Evolutionary conservation across 176 grass and related monocot genomes (phyloP).

Genomic region (Rhynchospora pubera): DNA sequence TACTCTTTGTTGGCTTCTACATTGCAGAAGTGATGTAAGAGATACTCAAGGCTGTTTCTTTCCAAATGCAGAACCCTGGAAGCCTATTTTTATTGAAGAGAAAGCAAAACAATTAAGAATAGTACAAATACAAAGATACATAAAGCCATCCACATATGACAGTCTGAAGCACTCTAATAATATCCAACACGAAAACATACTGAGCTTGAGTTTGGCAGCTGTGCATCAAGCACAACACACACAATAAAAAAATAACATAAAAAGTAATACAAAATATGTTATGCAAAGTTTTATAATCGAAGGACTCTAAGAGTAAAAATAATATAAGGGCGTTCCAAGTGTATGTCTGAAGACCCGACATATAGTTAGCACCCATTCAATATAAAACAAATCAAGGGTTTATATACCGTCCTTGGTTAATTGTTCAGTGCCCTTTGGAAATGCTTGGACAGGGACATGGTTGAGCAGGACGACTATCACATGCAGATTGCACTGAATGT

Average conservation of each 20-base stretch:
- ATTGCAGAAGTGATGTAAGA: constrained; percentile 78
- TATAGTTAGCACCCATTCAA: not conserved
- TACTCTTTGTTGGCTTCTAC: constrained; percentile 90
- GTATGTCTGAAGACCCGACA: not conserved
- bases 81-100: constrained; percentile 47
- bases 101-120: constrained; percentile 4
- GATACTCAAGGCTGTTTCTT: constrained; percentile 80
- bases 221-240: not conserved
- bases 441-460: not conserved
- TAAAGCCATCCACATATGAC: not conserved
- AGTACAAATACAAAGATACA: not conserved
- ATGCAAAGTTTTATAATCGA: not conserved
- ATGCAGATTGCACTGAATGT: not conserved
- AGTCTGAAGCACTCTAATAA: not conserved
- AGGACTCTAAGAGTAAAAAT: not conserved
- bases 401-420: not conserved
- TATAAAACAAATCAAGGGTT: not conserved
- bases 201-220: not conserved
- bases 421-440: not conserved
- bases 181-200: not conserved
- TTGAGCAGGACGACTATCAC: not conserved
- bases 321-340: not conserved
- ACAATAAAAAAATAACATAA: not conserved
- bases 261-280: not conserved
- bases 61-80: constrained; percentile 88